Evolutionary conservation across 805 yeast genomes (phyloP), one percentile per base, ranked within the genome.

Genomic region (Starmerella asiatica): DNA sequence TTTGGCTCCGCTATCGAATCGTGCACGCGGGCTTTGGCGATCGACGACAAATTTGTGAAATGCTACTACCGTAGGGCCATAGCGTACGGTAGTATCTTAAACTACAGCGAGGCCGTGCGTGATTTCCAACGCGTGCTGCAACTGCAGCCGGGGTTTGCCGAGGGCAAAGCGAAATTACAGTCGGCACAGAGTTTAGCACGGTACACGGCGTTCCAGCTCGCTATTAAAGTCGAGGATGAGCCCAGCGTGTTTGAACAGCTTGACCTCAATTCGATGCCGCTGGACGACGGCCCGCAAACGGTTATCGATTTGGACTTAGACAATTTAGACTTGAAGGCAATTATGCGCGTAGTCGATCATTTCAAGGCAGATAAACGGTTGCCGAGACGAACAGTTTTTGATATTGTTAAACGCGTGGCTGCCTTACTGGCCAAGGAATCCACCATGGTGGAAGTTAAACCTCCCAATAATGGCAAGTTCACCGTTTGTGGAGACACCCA

Each of bases 401-500:
- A 88, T 4, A 79, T 91, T 34, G 66, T 88, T 27, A 71, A 79
- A 17, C 79, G 73, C 43, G 86, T 79, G 5, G 70, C 76, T 55
- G 69, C 73, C 42, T 46, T 84, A 14, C 71, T 86, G 50, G 63
- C 61, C 41, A 46, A 63, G 2, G 96, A 88, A 56, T 71, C 76
- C 6, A 68, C 94, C 1, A 64, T 86, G 67, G 79, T 77, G 27
- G 97, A 86, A 54, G 56, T 88, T 29, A 63, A 64, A 3, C 54
- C 68, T 2, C 51, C 48, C 5, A 20, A 40, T 12, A 67, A 54
- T 4, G 54, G 54, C n/a, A 59, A 64, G 39, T 67, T 88, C 34
- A 83, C 96, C 1, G 81, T 91, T 8, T 91, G 94, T 51, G 98
- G 98, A 49, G 98, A 91, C 59, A 88, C 96, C 0, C 98, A 91